These are phyloP conservation scores for Cryptomeria japonica DNA, from an alignment of 75 land plant genomes.

Conservation along the genomic window DNA sequence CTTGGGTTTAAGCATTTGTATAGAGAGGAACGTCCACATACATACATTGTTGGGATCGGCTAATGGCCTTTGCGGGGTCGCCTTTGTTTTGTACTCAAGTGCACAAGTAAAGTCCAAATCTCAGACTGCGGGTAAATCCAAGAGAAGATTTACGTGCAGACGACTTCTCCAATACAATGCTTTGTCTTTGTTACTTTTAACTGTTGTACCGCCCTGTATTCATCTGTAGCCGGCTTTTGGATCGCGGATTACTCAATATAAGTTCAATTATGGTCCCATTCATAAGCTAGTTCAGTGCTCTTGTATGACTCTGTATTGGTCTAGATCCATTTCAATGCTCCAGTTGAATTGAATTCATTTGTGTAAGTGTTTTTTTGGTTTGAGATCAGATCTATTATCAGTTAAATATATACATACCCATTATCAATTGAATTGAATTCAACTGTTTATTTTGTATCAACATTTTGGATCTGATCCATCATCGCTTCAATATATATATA, in stretches of 20 bases:
- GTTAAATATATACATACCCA: too few relatives aligned
- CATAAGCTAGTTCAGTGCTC: not conserved
- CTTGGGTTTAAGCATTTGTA: not conserved
- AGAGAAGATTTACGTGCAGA: constrained; percentile 2
- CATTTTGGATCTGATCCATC: too few relatives aligned
- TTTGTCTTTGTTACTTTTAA: not conserved
- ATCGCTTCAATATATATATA: too few relatives aligned
- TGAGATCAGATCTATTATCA: too few relatives aligned
- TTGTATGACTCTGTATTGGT: not conserved
- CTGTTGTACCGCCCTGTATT: not conserved
- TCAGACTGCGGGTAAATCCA: not conserved
- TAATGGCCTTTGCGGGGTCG: not conserved
- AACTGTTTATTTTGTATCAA: too few relatives aligned
- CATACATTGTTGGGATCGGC: not conserved
- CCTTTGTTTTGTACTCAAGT: not conserved
- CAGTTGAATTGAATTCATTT: too few relatives aligned
- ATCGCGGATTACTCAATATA: not conserved
- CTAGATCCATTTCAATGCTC: too few relatives aligned
- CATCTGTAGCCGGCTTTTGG: not conserved
- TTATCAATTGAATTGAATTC: too few relatives aligned
- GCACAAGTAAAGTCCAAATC: not conserved
- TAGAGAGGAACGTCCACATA: not conserved
- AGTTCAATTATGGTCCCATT: not conserved
- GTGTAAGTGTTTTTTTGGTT: not conserved
- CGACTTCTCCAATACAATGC: not conserved